Conservation (phyloP, 768 basidiomycete species). For the Leccinum imitatum region DNA sequence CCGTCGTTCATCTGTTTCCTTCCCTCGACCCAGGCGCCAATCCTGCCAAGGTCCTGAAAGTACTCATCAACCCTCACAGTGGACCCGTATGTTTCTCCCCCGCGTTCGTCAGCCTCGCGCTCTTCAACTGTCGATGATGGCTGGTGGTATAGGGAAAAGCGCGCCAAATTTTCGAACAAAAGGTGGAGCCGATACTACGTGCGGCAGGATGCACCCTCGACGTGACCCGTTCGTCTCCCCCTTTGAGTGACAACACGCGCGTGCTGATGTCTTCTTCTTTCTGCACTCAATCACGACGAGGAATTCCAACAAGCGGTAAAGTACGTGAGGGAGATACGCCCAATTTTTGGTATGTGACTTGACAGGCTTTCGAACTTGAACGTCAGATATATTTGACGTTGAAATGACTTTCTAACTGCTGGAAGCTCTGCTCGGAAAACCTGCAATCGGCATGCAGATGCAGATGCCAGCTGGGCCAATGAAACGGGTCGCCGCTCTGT, state of each 20-base stretch:
- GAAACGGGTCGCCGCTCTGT: too few species aligned
- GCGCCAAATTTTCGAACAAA: conserved; percentile 47
- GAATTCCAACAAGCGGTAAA: too few species aligned
- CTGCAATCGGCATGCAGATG: too few species aligned
- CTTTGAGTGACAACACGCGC: not conserved
- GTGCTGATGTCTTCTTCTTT: not conserved
- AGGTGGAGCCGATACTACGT: conserved; percentile 69
- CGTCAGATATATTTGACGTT: too few species aligned
- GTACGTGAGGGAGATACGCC: too few species aligned
- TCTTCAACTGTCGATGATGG: conserved; percentile 1
- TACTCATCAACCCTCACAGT: conserved; percentile 78
- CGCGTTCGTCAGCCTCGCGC: not conserved
- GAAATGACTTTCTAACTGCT: too few species aligned
- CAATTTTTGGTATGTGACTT: too few species aligned
- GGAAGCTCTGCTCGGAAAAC: too few species aligned
- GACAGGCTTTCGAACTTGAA: too few species aligned
- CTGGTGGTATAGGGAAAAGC: conserved; percentile 57
- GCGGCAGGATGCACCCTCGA: conserved; percentile 65
- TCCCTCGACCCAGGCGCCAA: conserved; percentile 41
- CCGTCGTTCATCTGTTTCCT: conserved; percentile 4
- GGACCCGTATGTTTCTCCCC: conserved; percentile 56
- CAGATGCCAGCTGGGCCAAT: too few species aligned
- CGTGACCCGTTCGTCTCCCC: conserved; percentile 51
- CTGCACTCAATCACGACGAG: conserved; percentile 55
- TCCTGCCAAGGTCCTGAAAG: conserved; percentile 54